Evolutionary conservation across 1,284 basidiomycete genomes (phyloP).

Genomic region (Puccinia triticina): DNA sequence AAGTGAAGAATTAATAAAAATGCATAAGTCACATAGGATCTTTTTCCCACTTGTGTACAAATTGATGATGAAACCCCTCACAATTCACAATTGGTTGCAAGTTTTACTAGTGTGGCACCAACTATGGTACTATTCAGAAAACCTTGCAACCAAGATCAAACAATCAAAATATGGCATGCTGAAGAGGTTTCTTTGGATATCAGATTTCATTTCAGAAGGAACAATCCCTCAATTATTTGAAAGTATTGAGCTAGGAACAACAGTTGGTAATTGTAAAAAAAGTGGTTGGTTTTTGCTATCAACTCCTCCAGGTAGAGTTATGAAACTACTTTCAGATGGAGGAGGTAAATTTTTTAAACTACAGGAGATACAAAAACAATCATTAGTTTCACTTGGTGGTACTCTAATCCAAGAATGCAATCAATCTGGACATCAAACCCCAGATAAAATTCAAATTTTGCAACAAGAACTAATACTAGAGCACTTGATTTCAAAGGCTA

Average conservation of each 20-base stretch:
- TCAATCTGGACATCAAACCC: too few relatives aligned
- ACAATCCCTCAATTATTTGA: not conserved
- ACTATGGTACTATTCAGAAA: not conserved
- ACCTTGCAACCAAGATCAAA: not conserved
- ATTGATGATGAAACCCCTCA: not conserved
- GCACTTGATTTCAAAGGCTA: too few relatives aligned
- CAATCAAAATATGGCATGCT: not conserved
- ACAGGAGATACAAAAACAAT: too few relatives aligned
- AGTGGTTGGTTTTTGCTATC: too few relatives aligned
- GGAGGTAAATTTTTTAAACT: too few relatives aligned
- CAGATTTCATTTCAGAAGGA: not conserved
- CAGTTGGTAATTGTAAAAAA: too few relatives aligned
- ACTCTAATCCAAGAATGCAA: too few relatives aligned
- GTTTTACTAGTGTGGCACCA: not conserved
- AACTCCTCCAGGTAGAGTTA: too few relatives aligned
- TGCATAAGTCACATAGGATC: not conserved
- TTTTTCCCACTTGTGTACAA: not conserved
- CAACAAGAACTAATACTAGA: too few relatives aligned
- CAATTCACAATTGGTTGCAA: not conserved
- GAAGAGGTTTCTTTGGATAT: not conserved
- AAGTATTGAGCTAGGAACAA: not conserved
- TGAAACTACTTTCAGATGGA: too few relatives aligned
- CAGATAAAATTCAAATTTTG: too few relatives aligned
- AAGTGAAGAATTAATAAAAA: not conserved
- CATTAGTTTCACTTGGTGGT: too few relatives aligned